These are phyloP conservation scores for Aciculosporium take DNA, from an alignment of 2,329 filamentous ascomycete genomes.

Conservation along the genomic window DNA sequence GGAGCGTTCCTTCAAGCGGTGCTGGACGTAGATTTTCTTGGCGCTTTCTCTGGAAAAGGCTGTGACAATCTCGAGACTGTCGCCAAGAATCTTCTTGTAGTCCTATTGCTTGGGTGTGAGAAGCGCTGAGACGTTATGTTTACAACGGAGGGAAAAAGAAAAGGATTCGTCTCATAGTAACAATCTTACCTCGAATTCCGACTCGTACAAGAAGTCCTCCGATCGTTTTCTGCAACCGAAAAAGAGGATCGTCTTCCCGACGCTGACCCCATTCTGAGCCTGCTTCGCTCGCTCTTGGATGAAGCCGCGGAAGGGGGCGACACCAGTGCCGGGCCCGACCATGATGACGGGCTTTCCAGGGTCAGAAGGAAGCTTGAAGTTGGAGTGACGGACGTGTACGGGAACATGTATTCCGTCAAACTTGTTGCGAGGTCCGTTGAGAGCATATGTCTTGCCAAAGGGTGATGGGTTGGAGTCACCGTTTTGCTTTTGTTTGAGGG, in stretches of 20 bases:
- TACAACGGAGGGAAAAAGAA: neutral
- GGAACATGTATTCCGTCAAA: slow-evolving; percentile 93
- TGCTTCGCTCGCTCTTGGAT: slow-evolving; percentile 83
- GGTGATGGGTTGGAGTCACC: slow-evolving; percentile 69
- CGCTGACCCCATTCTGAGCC: slow-evolving; percentile 62
- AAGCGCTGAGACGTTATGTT: neutral
- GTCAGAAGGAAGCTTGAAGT: slow-evolving; percentile 97
- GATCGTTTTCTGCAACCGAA: slow-evolving; percentile 77
- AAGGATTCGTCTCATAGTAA: neutral
- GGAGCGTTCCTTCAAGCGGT: slow-evolving; percentile 70
- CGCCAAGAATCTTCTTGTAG: slow-evolving; percentile 70
- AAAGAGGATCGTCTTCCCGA: slow-evolving; percentile 83
- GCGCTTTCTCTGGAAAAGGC: slow-evolving; percentile 84
- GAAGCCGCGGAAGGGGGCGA: slow-evolving; percentile 91
- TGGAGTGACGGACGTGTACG: slow-evolving; percentile 91
- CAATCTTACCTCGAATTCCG: slow-evolving; percentile 79
- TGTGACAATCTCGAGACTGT: slow-evolving; percentile 79
- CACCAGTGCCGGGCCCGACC: slow-evolving; percentile 90
- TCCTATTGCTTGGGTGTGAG: slow-evolving; percentile 37
- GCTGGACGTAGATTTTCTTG: slow-evolving; percentile 94
- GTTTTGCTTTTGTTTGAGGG: slow-evolving; percentile 93
- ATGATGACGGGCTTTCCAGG: slow-evolving; percentile 89
- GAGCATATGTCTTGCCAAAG: slow-evolving; percentile 73
- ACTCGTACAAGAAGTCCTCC: slow-evolving; percentile 88
- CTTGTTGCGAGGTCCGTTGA: slow-evolving; percentile 85